A percentile compares a stretch with the other conserved stretches of the same genome.
phyloP scores from a whole-genome alignment of 2,329 filamentous ascomycete genomes.

The Fusarium sarcochroum region DNA sequence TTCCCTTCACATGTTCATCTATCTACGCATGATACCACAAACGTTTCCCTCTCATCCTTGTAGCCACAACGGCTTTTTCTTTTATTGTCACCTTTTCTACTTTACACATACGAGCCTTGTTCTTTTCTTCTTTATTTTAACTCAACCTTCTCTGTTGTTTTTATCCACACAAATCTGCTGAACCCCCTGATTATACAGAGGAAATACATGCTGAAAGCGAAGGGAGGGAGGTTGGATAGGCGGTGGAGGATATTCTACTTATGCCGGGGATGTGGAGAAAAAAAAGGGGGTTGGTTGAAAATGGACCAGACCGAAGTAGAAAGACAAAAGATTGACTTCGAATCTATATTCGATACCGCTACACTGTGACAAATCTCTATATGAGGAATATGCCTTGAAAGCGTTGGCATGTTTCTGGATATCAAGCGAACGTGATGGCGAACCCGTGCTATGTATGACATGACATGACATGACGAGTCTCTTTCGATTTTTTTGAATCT shows the following conservation, averaged over 20 bases:
- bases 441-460: too few relatives aligned
- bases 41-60: conserved; percentile 21
- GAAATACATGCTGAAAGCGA: conserved; percentile 1
- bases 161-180: conserved; percentile 10
- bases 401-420: background rate
- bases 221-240: conserved; percentile 32
- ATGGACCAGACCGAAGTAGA: conserved; percentile 33
- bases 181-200: conserved; percentile 11
- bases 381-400: background rate
- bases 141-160: conserved; percentile 13
- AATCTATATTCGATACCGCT: background rate
- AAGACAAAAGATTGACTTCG: conserved; percentile 30
- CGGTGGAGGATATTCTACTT: conserved; percentile 15
- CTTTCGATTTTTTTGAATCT: conserved; percentile 6
- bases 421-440: too few relatives aligned
- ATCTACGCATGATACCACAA: conserved; percentile 46
- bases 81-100: conserved; percentile 25
- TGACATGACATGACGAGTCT: background rate
- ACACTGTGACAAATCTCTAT: background rate
- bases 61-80: conserved; percentile 29
- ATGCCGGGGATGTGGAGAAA: background rate
- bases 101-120: conserved; percentile 25
- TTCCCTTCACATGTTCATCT: conserved; percentile 40
- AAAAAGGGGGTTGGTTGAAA: conserved; percentile 13
- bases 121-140: conserved; percentile 15